A percentile compares a stretch with the other conserved stretches of the same genome.
These are phyloP conservation scores for Chytriomyces hyalinus DNA, from an alignment of 192 early-diverging fungal genomes.

Conservation along the genomic window DNA sequence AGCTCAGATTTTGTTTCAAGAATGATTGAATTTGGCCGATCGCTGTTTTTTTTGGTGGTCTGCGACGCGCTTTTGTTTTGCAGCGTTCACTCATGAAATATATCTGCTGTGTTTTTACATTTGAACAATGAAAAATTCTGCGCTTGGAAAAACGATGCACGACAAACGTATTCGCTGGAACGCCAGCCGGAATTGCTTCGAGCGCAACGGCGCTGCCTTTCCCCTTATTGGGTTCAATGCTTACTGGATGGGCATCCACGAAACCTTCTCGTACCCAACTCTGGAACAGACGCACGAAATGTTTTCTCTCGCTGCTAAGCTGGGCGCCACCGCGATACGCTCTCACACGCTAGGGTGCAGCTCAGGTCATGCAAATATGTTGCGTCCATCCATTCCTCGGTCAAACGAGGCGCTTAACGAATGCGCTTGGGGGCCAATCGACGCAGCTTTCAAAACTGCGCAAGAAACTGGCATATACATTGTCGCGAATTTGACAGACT, in stretches of 20 bases:
- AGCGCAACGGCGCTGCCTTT: neutral
- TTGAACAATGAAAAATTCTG: no score
- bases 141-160: no score
- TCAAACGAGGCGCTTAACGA: neutral
- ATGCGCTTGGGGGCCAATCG: slow-evolving; percentile 1
- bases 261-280: neutral
- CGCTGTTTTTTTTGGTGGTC: no score
- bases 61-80: no score
- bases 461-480: slow-evolving; percentile 27
- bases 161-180: neutral
- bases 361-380: no score
- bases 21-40: no score
- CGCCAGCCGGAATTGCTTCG: neutral
- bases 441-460: neutral
- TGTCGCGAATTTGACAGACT: slow-evolving; percentile 42
- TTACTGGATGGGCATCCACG: slow-evolving; percentile 2
- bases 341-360: neutral
- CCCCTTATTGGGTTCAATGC: neutral
- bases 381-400: no score
- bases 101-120: no score
- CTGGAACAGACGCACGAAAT: neutral
- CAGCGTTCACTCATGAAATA: no score
- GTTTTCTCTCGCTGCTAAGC: neutral
- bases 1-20: no score
- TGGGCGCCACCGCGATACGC: neutral